phyloP scores from a whole-genome alignment of 129 eudicot genomes.

The Silybum marianum region DNA sequence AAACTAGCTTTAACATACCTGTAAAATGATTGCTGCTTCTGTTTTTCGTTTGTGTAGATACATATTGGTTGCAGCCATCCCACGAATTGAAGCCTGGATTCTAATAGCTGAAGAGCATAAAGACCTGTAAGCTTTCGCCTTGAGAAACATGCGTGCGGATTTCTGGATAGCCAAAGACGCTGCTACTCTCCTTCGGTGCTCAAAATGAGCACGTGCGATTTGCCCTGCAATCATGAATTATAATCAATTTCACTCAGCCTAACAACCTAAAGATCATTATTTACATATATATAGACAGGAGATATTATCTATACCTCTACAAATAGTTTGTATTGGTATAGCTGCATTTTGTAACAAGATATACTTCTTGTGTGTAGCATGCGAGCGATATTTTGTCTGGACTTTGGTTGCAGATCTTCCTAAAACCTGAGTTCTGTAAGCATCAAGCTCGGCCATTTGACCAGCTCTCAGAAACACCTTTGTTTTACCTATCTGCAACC shows the following conservation, averaged over 20 bases:
- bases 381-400: constrained; percentile 57
- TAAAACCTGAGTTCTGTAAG: constrained; percentile 61
- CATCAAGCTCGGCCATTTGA: constrained; percentile 94
- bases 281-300: neutral
- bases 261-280: neutral
- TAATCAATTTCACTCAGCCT: neutral
- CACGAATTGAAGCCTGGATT: constrained; percentile 67
- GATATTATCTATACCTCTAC: constrained; percentile 64
- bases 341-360: constrained; percentile 42
- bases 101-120: constrained; percentile 49
- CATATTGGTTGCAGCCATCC: constrained; percentile 59
- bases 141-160: constrained; percentile 46
- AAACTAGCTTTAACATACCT: constrained; percentile 44
- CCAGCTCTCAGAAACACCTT: constrained; percentile 91
- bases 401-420: constrained; percentile 74
- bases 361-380: constrained; percentile 47
- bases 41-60: constrained; percentile 39
- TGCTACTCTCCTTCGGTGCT: constrained; percentile 51
- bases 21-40: constrained; percentile 58
- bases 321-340: constrained; percentile 59
- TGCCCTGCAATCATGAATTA: constrained; percentile 46
- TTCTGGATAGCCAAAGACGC: constrained; percentile 69
- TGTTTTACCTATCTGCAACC: constrained; percentile 82
- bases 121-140: constrained; percentile 47
- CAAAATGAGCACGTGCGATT: constrained; percentile 50